These are phyloP conservation scores for Candida takata DNA, from an alignment of 805 yeast genomes.

Conservation along the genomic window DNA sequence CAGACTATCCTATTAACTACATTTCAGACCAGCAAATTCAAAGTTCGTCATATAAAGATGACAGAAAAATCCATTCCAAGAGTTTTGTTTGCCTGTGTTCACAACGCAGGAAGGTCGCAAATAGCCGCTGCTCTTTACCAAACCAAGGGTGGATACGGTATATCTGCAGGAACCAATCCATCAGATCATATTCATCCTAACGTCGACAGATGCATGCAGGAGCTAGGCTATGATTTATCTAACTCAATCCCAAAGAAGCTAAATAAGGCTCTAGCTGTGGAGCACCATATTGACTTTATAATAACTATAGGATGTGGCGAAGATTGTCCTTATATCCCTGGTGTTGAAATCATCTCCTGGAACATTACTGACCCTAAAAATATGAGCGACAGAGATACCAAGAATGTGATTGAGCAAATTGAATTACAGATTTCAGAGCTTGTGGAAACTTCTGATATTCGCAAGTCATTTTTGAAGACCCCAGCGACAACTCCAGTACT, in stretches of 20 bases:
- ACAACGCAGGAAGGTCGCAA: not conserved
- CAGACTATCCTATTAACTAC: too few species aligned
- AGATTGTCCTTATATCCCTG: not conserved
- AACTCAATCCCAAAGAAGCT: not conserved
- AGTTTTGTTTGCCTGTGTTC: not conserved
- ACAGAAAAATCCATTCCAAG: not conserved
- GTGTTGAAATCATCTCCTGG: not conserved
- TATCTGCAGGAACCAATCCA: constrained; percentile 1
- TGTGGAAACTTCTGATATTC: too few species aligned
- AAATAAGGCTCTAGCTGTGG: not conserved
- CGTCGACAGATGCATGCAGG: constrained; percentile 1
- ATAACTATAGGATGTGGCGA: constrained; percentile 1
- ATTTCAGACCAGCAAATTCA: too few species aligned
- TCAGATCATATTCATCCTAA: constrained; percentile 1
- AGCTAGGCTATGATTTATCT: not conserved
- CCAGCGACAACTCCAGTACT: too few species aligned
- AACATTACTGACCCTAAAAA: not conserved
- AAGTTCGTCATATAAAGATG: not conserved
- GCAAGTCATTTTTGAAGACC: too few species aligned
- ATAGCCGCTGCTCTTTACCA: constrained; percentile 1
- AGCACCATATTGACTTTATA: not conserved
- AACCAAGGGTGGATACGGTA: constrained; percentile 1
- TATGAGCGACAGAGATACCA: not conserved
- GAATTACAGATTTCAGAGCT: not conserved
- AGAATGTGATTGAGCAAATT: not conserved